Evolutionary conservation across 208 protist genomes (phyloP).

Genomic region (Wallacemonas collosoma): DNA sequence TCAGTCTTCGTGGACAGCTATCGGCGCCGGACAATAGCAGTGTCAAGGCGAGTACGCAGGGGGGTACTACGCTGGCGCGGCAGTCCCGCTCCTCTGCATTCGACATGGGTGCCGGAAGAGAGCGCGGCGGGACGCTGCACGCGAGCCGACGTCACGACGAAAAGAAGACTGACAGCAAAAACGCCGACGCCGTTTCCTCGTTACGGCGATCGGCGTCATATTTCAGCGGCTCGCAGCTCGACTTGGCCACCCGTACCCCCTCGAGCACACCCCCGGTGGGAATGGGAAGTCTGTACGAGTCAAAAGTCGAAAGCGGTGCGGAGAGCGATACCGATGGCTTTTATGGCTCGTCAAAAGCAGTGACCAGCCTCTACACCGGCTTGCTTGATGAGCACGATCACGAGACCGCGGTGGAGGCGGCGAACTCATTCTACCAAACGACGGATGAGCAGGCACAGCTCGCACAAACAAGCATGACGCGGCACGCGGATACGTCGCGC

Average conservation of each 20-base stretch:
- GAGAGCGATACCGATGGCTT: background rate
- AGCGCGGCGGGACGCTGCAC: too few species aligned
- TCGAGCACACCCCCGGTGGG: background rate
- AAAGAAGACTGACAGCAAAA: background rate
- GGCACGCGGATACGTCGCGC: background rate
- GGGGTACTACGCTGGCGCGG: too few species aligned
- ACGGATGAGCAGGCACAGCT: constrained; percentile 2
- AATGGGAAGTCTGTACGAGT: constrained; percentile 5
- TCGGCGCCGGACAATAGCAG: too few species aligned
- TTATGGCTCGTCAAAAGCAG: background rate
- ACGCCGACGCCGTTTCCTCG: background rate
- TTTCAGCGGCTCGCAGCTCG: background rate
- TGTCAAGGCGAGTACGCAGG: too few species aligned
- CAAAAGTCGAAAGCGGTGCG: background rate
- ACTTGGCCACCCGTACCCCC: background rate
- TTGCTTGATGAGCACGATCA: background rate
- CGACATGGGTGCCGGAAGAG: too few species aligned
- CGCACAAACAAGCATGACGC: background rate
- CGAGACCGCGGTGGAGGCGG: background rate
- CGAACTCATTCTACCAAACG: background rate
- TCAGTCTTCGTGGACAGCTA: too few species aligned
- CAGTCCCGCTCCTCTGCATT: too few species aligned
- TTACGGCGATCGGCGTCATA: background rate
- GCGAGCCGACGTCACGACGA: background rate
- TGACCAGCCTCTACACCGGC: constrained; percentile 7